phyloP scores from a whole-genome alignment of 805 yeast genomes.

The Ogataea glucozyma region DNA sequence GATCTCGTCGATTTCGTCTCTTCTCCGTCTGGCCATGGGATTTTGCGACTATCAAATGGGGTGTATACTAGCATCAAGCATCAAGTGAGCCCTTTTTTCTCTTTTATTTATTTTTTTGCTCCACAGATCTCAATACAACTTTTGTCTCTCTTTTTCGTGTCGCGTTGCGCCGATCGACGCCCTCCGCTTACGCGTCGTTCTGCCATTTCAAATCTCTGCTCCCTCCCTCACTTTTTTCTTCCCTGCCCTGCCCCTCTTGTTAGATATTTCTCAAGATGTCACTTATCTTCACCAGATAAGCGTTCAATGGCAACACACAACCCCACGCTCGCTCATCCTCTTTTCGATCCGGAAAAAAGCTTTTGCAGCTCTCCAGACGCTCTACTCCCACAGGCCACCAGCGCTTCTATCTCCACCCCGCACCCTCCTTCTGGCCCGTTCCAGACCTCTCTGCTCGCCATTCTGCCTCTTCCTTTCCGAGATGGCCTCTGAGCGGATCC shows the following conservation, averaged over 20 bases:
- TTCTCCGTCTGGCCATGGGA: conserved; percentile 3
- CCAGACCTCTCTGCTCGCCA: no score
- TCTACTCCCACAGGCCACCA: background rate
- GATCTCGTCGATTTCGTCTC: conserved; percentile 9
- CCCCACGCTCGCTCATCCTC: conserved; percentile 1
- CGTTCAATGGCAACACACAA: no score
- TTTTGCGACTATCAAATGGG: background rate
- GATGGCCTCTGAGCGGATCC: no score
- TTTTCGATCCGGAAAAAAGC: background rate
- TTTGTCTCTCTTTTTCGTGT: no score
- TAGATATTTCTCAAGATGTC: background rate
- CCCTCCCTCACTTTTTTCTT: no score
- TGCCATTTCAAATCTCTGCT: no score
- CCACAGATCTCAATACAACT: no score
- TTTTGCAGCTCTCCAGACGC: background rate
- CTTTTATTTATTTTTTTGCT: no score
- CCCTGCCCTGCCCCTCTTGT: conserved; percentile 1
- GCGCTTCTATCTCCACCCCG: background rate
- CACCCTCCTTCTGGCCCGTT: background rate
- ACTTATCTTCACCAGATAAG: background rate
- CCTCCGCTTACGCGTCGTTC: no score
- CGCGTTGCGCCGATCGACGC: conserved; percentile 8
- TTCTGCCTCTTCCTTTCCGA: no score
- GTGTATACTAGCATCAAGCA: no score
- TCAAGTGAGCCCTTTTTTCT: no score